Base-by-base conservation (phyloP, 345 rosid species). In the Populus alba region DNA sequence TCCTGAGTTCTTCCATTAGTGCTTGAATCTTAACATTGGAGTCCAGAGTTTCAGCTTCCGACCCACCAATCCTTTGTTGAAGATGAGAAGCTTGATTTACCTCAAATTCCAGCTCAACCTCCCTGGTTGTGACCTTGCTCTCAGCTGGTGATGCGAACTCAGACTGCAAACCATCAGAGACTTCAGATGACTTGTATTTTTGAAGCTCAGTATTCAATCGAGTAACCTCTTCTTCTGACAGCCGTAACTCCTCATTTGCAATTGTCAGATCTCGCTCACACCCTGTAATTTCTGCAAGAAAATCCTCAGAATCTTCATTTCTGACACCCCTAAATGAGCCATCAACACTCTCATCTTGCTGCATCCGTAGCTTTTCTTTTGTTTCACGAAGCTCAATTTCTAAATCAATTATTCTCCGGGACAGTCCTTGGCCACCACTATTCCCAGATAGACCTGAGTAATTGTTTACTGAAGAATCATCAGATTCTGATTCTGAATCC, bases 401-500 rank as follows among this genome's bases (percentile, higher is more conserved):
- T 49, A 82, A 79, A 35, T 83, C 84, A 68, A 73, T 80, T 29
- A 80, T 73, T 74, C 75, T 88, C 75, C 67, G 79, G 71, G 73
- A 43, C 11, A 75, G 74, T 67, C 51, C 83, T 43, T 79, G 78
- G 66, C 77, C 85, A 45, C 79, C 84, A 75, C 75, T 66, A 66
- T 66, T 59, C 49, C 83, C 77, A 11, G 81, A 75, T 18, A 89
- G 75, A 77, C 72, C 80, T 27, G 86, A 67, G 57, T 78, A 86
- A 70, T 86, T 78, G 65, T 90, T 87, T 51, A 86, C 79, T 51
- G 94, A 87, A 57, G 93, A 83, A 74, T 81, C 83, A 83, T 82
- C 88, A 39, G 91, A 89, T 62, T 93, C 99, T 2, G 96, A 78
- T 75, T 91, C 98, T 6, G 97, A 92, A 81, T 92, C 97, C 3